Evolutionary conservation across 768 basidiomycete species (phyloP), one percentile per base, ranked within the genome.

Genomic region (Calvatia gigantea): DNA sequence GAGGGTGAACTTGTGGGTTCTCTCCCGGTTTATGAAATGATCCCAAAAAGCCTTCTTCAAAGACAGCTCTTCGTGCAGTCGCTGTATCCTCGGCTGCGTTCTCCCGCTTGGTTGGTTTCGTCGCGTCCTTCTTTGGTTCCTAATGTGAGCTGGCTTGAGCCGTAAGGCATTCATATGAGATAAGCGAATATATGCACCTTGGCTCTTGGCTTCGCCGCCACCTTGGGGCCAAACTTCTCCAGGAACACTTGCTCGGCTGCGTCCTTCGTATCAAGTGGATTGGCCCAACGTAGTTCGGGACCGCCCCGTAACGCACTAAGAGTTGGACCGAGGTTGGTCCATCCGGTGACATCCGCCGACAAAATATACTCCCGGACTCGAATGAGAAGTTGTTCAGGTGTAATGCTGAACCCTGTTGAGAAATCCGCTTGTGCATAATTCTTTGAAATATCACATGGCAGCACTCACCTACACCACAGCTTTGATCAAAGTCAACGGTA

Each of bases 31-130:
- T 93, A 68, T 99, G 95, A 27, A 99, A 84, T 52, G 83, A 77
- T 1, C 93, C 93, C 11, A 99, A 82, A 75, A 96, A 98, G 3
- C 97, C 97, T 66, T 96, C 93, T 58, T 91, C 87, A 65, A 98
- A 99, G 21, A 98, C 89, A 1, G 85, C 73, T 61, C 80, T 86
- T 65, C 76, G 66, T 57, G 75, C 56, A 57, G 73, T 53, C 60
- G 75, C 61, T 65, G 73, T 70, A 2, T 75, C 67, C 8, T 73
- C 64, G 21, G 70, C 60, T 8, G 68, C 60, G n/a, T 63, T 49
- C 17, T 67, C 64, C 14, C 58, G 48, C 38, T 69, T 62, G 39
- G 69, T 70, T 4, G 70, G 65, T 23, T 75, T 74, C 15, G 73
- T 73, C 1, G 65, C 50, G 29, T 69, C 75, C 62, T 80, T 84